Conservation (phyloP, 192 early-diverging fungal species). For the Coemansia sp. region DNA sequence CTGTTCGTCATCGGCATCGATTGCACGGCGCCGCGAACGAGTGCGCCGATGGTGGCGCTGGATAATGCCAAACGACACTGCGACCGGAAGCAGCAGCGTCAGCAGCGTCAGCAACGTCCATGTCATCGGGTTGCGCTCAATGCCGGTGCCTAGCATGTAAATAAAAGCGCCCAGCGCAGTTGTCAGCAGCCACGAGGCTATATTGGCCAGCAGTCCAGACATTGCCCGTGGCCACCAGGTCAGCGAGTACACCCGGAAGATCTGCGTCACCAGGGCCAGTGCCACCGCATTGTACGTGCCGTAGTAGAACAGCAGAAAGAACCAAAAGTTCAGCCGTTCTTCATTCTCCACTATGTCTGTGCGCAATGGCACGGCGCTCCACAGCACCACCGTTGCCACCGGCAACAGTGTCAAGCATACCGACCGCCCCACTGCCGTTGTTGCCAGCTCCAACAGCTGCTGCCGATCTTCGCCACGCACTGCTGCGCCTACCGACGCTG, state of each 20-base stretch:
- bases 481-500: constrained; percentile 3
- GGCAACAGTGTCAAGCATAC: constrained; percentile 54
- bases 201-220: constrained; percentile 61
- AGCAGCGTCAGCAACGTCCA: constrained; percentile 72
- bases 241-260: constrained; percentile 74
- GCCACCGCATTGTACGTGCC: constrained; percentile 73
- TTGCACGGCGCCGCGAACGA: constrained; percentile 16
- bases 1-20: constrained; percentile 21
- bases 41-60: constrained; percentile 49
- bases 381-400: constrained; percentile 52
- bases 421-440: constrained; percentile 38
- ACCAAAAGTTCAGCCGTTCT: constrained; percentile 70
- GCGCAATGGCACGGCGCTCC: constrained; percentile 60
- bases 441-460: constrained; percentile 51
- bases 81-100: constrained; percentile 69
- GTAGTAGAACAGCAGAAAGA: constrained; percentile 74
- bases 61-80: constrained; percentile 60
- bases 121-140: constrained; percentile 59
- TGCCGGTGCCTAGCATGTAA: constrained; percentile 54
- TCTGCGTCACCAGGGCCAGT: constrained; percentile 69
- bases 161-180: constrained; percentile 58
- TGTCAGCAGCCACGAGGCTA: constrained; percentile 65
- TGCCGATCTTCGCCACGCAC: constrained; percentile 15
- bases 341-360: constrained; percentile 29
- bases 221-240: constrained; percentile 76